Percentiles rank a stretch among this genome's conserved stretches.
Conservation (phyloP, 1,139 yeast genomes). For the Suhomyces yuchorum region DNA sequence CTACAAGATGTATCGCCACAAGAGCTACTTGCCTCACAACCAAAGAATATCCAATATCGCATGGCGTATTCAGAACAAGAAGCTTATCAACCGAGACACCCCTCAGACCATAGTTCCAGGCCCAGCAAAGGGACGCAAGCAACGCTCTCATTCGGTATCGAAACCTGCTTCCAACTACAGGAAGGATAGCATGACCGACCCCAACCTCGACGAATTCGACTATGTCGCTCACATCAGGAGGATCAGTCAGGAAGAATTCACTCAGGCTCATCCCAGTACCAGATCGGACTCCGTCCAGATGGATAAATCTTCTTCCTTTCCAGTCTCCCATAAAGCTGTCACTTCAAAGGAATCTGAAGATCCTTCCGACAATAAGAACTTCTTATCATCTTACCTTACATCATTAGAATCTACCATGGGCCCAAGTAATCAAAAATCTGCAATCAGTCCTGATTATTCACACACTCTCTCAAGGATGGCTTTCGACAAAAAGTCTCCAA, state of each 20-base stretch:
- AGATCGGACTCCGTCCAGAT: background rate
- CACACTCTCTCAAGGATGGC: background rate
- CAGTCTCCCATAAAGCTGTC: background rate
- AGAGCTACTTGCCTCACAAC: constrained; percentile 46
- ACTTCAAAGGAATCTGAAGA: background rate
- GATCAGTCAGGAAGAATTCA: constrained; percentile 43
- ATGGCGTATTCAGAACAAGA: constrained; percentile 49
- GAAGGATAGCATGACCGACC: constrained; percentile 21
- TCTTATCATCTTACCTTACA: constrained; percentile 43
- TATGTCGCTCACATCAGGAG: constrained; percentile 50
- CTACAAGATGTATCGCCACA: constrained; percentile 47
- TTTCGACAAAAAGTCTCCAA: constrained; percentile 7
- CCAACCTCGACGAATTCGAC: constrained; percentile 46
- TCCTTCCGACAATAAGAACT: constrained; percentile 21
- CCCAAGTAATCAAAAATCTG: constrained; percentile 20
- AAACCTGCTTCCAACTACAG: constrained; percentile 10
- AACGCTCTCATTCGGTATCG: constrained; percentile 11
- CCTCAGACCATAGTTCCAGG: background rate
- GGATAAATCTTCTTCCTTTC: background rate
- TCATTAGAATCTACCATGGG: constrained; percentile 42
- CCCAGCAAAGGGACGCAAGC: constrained; percentile 13
- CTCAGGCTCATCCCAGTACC: constrained; percentile 8
- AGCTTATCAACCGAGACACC: constrained; percentile 21
- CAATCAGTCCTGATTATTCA: background rate
- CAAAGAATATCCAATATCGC: constrained; percentile 49